Percentiles rank a stretch among this genome's conserved stretches.
Conservation (phyloP, 2,329 filamentous ascomycete species). For the Torrubiella hemipterigena region DNA sequence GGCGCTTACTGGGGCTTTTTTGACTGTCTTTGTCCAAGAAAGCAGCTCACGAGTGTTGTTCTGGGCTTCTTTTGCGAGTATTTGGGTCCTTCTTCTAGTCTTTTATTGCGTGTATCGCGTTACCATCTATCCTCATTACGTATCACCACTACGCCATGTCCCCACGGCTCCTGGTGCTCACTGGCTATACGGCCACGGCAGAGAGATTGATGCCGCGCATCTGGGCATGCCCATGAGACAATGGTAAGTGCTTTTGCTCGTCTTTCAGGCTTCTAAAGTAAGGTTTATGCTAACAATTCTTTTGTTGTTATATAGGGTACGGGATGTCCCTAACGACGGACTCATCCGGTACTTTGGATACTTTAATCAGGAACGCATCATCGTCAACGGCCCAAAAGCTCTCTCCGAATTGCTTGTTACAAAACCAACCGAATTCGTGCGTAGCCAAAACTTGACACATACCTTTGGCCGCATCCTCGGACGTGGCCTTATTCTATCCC, state of each 20-base stretch:
- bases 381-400: slow-evolving; percentile 49
- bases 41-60: no score
- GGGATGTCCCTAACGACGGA: slow-evolving; percentile 53
- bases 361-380: slow-evolving; percentile 50
- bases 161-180: slow-evolving; percentile 29
- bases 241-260: slow-evolving; percentile 26
- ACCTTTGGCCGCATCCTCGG: slow-evolving; percentile 55
- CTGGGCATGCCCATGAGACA: no score
- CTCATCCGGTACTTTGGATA: slow-evolving; percentile 54
- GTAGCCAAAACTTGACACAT: slow-evolving; percentile 41
- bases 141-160: slow-evolving; percentile 30
- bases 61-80: slow-evolving; percentile 21
- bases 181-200: slow-evolving; percentile 37
- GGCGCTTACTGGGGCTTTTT: slow-evolving; percentile 16
- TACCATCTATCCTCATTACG: slow-evolving; percentile 27
- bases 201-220: slow-evolving; percentile 31
- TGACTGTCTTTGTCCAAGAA: no score
- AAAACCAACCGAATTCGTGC: slow-evolving; percentile 58
- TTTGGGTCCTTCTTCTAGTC: slow-evolving; percentile 18
- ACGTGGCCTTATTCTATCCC: slow-evolving; percentile 63
- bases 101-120: slow-evolving; percentile 19
- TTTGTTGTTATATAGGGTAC: slow-evolving; percentile 39
- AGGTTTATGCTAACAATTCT: not conserved
- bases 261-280: not conserved
- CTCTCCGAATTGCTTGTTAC: slow-evolving; percentile 59